phyloP scores from a whole-genome alignment of 331 rosid genomes.

The Quercus tomentella region DNA sequence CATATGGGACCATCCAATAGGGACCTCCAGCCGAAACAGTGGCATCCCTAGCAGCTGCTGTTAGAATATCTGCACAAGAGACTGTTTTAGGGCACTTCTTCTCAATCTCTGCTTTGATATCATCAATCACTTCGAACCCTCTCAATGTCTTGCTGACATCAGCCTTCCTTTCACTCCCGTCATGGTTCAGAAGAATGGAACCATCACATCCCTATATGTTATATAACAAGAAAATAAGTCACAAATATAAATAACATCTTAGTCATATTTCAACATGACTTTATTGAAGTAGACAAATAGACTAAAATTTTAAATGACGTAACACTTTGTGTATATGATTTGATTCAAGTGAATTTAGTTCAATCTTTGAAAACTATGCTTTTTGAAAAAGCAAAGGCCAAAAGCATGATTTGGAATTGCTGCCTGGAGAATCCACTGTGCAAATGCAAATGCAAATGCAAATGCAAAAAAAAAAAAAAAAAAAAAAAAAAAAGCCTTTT shows the following conservation, averaged over 20 bases:
- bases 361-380: too few relatives aligned
- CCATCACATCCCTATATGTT: conserved; percentile 76
- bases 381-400: too few relatives aligned
- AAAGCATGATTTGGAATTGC: too few relatives aligned
- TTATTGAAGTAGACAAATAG: too few relatives aligned
- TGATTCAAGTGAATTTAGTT: too few relatives aligned
- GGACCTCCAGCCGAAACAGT: conserved; percentile 65
- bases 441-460: too few relatives aligned
- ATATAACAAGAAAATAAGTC: not conserved
- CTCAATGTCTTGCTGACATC: conserved; percentile 66
- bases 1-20: conserved; percentile 68
- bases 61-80: conserved; percentile 80
- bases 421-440: accelerated
- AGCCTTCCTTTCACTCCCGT: conserved; percentile 81
- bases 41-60: conserved; percentile 74
- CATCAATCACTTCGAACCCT: conserved; percentile 79
- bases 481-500: too few relatives aligned
- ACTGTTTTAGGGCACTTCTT: conserved; percentile 60
- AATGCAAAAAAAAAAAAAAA: too few relatives aligned
- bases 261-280: not conserved
- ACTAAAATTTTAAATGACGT: too few relatives aligned
- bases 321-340: too few relatives aligned
- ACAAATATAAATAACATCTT: not conserved
- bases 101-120: conserved; percentile 73
- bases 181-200: conserved; percentile 64